These are phyloP conservation scores for Tylopilus orsonianus DNA, from an alignment of 1,284 basidiomycete genomes.

Conservation along the genomic window DNA sequence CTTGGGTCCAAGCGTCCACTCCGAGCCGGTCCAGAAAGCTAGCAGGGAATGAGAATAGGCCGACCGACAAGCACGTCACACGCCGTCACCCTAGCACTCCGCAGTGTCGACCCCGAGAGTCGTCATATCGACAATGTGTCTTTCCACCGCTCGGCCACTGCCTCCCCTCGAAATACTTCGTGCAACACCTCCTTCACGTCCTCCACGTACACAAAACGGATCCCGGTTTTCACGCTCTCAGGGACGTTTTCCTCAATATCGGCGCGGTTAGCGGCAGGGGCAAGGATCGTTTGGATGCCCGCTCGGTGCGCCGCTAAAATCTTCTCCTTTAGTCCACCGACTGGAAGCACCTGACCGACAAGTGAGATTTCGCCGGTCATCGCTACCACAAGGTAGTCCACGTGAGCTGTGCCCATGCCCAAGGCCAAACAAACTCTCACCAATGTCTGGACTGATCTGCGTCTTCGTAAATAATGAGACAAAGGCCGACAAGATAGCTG, in stretches of 20 bases:
- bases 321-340: constrained; percentile 94
- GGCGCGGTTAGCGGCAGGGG: constrained; percentile 82
- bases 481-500: constrained; percentile 88
- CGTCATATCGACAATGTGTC: constrained; percentile 44
- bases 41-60: too few relatives aligned
- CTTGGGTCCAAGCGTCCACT: not conserved
- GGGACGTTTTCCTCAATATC: constrained; percentile 97
- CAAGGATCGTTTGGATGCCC: constrained; percentile 88
- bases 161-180: constrained; percentile 76
- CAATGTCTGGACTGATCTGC: constrained; percentile 81
- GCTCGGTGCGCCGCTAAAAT: constrained; percentile 93
- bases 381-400: constrained; percentile 46
- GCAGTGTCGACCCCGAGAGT: not conserved
- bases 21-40: too few relatives aligned
- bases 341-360: constrained; percentile 89
- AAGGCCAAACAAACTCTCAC: constrained; percentile 42
- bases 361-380: constrained; percentile 97
- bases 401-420: constrained; percentile 3
- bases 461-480: constrained; percentile 89
- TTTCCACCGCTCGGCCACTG: constrained; percentile 64
- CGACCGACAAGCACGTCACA: too few relatives aligned
- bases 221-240: constrained; percentile 90
- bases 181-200: constrained; percentile 84
- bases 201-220: constrained; percentile 91
- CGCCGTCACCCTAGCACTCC: not conserved